phyloP scores from a whole-genome alignment of 2,329 filamentous ascomycete genomes.

The Neonectria hederae region DNA sequence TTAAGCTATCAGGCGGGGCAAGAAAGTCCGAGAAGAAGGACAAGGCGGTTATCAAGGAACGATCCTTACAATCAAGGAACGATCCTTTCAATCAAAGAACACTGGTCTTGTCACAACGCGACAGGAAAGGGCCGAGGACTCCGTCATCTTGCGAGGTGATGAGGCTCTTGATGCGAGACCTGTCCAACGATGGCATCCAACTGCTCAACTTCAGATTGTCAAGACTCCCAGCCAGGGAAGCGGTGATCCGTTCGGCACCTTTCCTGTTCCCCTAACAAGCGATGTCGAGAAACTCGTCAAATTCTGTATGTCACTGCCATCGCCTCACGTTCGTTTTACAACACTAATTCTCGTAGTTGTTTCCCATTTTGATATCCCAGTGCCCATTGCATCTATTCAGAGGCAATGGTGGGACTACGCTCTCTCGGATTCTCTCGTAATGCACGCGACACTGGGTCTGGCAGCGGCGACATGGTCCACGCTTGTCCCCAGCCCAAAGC shows the following conservation, averaged over 20 bases:
- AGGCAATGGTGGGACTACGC: constrained; percentile 32
- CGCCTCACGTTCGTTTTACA: neutral
- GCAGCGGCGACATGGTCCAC: constrained; percentile 23
- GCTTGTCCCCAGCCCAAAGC: constrained; percentile 8
- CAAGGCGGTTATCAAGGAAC: neutral
- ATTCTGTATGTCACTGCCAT: constrained; percentile 23
- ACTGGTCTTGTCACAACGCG: neutral
- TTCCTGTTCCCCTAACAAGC: constrained; percentile 20
- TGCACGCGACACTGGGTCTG: constrained; percentile 29
- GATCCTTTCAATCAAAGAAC: neutral
- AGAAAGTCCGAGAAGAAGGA: neutral
- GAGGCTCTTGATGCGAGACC: neutral
- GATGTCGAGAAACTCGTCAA: constrained; percentile 25
- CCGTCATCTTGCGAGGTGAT: neutral
- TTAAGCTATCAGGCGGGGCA: constrained; percentile 9
- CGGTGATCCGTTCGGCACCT: constrained; percentile 24
- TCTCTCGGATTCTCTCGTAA: constrained; percentile 26
- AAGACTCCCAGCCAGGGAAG: constrained; percentile 21
- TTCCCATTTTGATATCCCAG: constrained; percentile 25
- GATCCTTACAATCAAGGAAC: neutral
- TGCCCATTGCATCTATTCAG: constrained; percentile 23
- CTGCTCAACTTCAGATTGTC: neutral
- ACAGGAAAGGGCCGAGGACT: neutral
- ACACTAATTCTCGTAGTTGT: constrained; percentile 17
- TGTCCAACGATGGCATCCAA: too few relatives aligned